Percentiles rank a stretch among this genome's conserved stretches.
Conservation (phyloP, 495 filamentous ascomycete species). For the Penicillium mononematosum region DNA sequence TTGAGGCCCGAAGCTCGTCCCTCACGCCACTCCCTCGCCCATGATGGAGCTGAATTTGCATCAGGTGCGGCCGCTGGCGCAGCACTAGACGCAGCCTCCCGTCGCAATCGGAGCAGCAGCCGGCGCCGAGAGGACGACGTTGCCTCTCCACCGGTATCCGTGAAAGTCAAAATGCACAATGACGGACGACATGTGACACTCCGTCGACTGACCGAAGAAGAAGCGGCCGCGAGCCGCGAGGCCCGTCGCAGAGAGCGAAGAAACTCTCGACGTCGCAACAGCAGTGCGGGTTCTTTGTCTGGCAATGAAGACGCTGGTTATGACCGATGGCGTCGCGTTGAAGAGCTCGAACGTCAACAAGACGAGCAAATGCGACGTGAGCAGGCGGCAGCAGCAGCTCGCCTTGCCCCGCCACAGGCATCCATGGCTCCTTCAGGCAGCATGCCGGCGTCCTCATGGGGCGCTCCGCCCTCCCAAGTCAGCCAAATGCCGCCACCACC, state of each 20-base stretch:
- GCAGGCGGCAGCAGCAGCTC: conserved; percentile 34
- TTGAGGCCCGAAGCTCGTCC: conserved; percentile 45
- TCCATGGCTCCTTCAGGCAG: conserved; percentile 31
- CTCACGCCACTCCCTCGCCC: conserved; percentile 19
- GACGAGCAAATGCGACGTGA: conserved; percentile 49
- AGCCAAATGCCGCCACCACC: conserved; percentile 38
- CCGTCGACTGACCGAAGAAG: conserved; percentile 74
- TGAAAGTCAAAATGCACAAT: conserved; percentile 78
- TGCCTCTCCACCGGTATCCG: conserved; percentile 64
- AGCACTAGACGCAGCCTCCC: conserved; percentile 31
- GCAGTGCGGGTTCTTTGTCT: conserved; percentile 47
- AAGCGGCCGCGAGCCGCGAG: conserved; percentile 65
- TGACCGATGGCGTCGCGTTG: conserved; percentile 53
- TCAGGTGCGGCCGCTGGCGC: conserved; percentile 46
- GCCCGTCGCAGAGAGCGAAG: conserved; percentile 48
- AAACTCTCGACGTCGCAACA: conserved; percentile 41
- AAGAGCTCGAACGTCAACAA: conserved; percentile 51
- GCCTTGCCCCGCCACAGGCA: conserved; percentile 11
- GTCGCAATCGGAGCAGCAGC: conserved; percentile 37
- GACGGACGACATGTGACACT: conserved; percentile 81
- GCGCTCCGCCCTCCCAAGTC: conserved; percentile 32
- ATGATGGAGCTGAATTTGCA: conserved; percentile 38
- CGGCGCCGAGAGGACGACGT: conserved; percentile 43
- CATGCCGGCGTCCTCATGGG: conserved; percentile 29
- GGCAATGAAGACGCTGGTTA: conserved; percentile 41